These are phyloP conservation scores for Fraxinus quadrangulata DNA, from an alignment of 257 asterid genomes.

Conservation along the genomic window DNA sequence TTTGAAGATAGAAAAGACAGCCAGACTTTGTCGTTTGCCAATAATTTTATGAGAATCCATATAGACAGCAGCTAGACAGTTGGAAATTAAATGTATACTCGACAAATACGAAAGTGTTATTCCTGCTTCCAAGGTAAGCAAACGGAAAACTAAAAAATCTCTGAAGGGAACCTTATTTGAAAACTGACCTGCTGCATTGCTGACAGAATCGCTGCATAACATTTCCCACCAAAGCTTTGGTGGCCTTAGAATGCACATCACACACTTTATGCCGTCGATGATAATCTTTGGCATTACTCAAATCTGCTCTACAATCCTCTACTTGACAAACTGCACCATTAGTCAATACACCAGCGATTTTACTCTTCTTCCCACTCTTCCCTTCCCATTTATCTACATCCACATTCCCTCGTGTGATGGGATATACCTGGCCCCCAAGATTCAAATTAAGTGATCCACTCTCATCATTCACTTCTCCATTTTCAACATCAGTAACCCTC, in stretches of 20 bases:
- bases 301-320: conserved; percentile 77
- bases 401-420: conserved; percentile 40
- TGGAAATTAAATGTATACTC: background rate
- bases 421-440: conserved; percentile 73
- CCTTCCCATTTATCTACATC: conserved; percentile 48
- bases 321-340: conserved; percentile 78
- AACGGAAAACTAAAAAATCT: background rate
- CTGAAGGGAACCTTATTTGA: background rate
- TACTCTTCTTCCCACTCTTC: conserved; percentile 69
- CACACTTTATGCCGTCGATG: conserved; percentile 93
- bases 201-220: conserved; percentile 92
- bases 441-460: conserved; percentile 63
- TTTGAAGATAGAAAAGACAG: background rate
- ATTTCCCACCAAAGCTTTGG: conserved; percentile 69
- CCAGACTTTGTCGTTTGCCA: background rate
- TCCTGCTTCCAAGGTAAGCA: background rate
- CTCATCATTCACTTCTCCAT: conserved; percentile 44
- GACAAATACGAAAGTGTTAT: background rate
- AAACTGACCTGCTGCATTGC: conserved; percentile 88
- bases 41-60: background rate
- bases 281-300: conserved; percentile 78
- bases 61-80: background rate
- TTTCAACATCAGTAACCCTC: conserved; percentile 49
- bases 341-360: conserved; percentile 44
- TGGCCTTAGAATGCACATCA: conserved; percentile 80